phyloP scores from a whole-genome alignment of 2,329 filamentous ascomycete genomes.

The Aspergillus ustus region DNA sequence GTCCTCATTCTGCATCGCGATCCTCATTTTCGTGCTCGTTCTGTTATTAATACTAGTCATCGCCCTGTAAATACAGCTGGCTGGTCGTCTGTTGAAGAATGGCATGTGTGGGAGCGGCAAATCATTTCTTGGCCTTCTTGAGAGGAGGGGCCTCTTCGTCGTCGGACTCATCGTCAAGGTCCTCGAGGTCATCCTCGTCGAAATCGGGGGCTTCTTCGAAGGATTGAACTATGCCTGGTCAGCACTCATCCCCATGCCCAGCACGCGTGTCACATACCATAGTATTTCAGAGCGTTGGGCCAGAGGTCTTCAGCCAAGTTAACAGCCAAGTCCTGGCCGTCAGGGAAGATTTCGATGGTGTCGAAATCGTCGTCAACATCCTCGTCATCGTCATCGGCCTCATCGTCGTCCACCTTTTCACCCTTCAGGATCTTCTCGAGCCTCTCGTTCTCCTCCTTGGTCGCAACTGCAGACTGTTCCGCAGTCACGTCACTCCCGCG shows the following conservation, averaged over 20 bases:
- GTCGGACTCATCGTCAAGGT: slow-evolving; percentile 35
- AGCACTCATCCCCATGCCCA: slow-evolving; percentile 32
- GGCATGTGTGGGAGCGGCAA: slow-evolving; percentile 12
- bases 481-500: slow-evolving; percentile 70
- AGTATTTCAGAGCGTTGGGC: slow-evolving; percentile 87
- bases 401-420: slow-evolving; percentile 54
- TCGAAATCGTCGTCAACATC: slow-evolving; percentile 68
- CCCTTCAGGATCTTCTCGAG: slow-evolving; percentile 55
- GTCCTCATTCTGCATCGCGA: slow-evolving; percentile 88
- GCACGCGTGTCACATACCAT: slow-evolving; percentile 66
- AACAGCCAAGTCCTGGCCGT: slow-evolving; percentile 80
- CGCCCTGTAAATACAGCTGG: slow-evolving; percentile 46
- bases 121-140: slow-evolving; percentile 47
- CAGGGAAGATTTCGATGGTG: slow-evolving; percentile 83
- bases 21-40: slow-evolving; percentile 87
- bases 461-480: slow-evolving; percentile 70
- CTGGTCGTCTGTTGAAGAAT: slow-evolving; percentile 4
- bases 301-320: slow-evolving; percentile 85
- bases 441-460: slow-evolving; percentile 64
- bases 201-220: slow-evolving; percentile 69
- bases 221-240: slow-evolving; percentile 63
- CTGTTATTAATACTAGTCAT: slow-evolving; percentile 80
- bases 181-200: slow-evolving; percentile 66
- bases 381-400: slow-evolving; percentile 51
- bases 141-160: slow-evolving; percentile 55